Conservation (phyloP, 306 rosid species). For the Cotoneaster glaucophyllus region DNA sequence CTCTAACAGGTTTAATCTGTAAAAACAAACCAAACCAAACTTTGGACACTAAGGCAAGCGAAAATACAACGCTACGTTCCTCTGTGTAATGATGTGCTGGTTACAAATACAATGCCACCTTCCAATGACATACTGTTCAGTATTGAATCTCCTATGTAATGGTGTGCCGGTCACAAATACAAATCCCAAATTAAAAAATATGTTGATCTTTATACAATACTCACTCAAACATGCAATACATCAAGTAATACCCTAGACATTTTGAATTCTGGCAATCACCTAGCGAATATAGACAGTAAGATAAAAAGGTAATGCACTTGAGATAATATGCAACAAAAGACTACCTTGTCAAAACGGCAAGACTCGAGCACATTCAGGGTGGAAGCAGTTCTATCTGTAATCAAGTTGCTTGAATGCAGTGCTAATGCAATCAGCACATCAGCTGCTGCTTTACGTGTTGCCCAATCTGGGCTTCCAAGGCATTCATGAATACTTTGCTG, state of each 20-base stretch:
- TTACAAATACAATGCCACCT: not conserved
- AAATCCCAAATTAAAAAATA: not conserved
- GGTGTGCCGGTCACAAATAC: not conserved
- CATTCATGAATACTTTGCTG: conserved; percentile 71
- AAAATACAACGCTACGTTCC: not conserved
- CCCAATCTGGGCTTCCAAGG: conserved; percentile 84
- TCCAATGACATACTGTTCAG: not conserved
- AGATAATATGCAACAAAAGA: conserved; percentile 9
- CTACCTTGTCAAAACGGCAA: conserved; percentile 94
- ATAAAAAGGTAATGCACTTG: not conserved
- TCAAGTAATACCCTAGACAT: not conserved
- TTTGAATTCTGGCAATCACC: not conserved
- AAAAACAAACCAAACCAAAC: conserved; percentile 19
- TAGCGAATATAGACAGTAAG: not conserved
- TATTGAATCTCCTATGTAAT: not conserved
- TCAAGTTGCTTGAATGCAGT: conserved; percentile 67
- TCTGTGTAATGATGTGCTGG: not conserved
- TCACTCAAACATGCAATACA: not conserved
- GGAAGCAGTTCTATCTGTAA: conserved; percentile 50
- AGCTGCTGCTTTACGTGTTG: conserved; percentile 97
- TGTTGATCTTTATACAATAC: not conserved
- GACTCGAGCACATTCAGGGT: conserved; percentile 66
- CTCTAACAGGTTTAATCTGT: conserved; percentile 94
- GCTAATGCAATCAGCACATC: conserved; percentile 69
- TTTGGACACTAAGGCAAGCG: not conserved